Conservation (phyloP, 306 rosid genomes). For the Fagus crenata region DNA sequence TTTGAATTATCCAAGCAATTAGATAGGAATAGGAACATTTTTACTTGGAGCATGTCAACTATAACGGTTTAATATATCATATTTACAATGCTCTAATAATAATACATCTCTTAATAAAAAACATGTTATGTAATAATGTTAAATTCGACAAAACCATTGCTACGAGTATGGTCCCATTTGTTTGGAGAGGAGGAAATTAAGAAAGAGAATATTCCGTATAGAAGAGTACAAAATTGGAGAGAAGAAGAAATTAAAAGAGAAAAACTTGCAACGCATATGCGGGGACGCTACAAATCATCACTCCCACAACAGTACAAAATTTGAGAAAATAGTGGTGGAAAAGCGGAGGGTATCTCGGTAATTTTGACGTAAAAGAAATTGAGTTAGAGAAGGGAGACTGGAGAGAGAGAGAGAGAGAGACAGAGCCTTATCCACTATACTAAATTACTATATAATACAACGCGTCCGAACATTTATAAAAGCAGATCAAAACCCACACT, state of each 20-base stretch:
- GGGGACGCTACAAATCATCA: no score
- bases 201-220: neutral
- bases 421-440: constrained; percentile 56
- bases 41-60: no score
- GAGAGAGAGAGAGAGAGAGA: neutral
- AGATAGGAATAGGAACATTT: no score
- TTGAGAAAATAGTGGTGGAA: constrained; percentile 2
- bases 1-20: no score
- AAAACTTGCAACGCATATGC: constrained; percentile 1
- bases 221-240: no score
- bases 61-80: no score
- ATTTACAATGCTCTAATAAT: no score
- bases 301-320: constrained; percentile 10
- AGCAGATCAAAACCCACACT: constrained; percentile 26
- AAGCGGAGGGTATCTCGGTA: constrained; percentile 30
- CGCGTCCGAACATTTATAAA: constrained; percentile 49
- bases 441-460: constrained; percentile 1
- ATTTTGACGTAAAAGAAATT: constrained; percentile 6
- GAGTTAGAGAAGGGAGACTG: neutral
- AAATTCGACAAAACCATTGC: no score
- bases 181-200: neutral
- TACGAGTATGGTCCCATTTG: no score
- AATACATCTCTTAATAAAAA: no score
- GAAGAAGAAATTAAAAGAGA: neutral
- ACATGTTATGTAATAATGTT: no score